Conservation (phyloP, 2,329 filamentous ascomycete genomes). For the Fonsecaea erecta region DNA sequence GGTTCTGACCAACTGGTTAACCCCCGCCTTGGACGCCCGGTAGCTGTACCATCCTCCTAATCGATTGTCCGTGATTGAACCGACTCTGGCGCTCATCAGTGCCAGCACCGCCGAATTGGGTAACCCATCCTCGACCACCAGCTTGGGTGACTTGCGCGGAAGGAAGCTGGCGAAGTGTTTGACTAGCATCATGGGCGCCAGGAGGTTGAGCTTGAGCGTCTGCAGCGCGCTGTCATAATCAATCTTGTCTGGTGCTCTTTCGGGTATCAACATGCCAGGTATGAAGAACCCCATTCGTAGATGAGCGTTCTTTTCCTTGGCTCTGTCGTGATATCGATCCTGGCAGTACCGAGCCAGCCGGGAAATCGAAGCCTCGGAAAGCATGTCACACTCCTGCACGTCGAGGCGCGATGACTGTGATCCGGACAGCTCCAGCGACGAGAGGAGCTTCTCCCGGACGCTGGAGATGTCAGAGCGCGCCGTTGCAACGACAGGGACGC, state of each 20-base stretch:
- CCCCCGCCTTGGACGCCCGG: conserved; percentile 73
- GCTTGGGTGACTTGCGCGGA: conserved; percentile 60
- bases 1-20: conserved; percentile 72
- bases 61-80: conserved; percentile 72
- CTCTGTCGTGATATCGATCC: conserved; percentile 51
- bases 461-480: conserved; percentile 54
- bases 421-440: conserved; percentile 38
- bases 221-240: conserved; percentile 64
- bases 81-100: conserved; percentile 79
- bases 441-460: conserved; percentile 54
- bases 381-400: conserved; percentile 43
- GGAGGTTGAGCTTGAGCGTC: conserved; percentile 73
- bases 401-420: conserved; percentile 44
- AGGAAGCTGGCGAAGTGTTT: conserved; percentile 76
- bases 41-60: conserved; percentile 84
- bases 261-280: conserved; percentile 73
- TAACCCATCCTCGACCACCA: conserved; percentile 39
- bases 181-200: conserved; percentile 75
- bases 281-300: conserved; percentile 72
- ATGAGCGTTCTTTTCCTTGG: conserved; percentile 51
- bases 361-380: conserved; percentile 62
- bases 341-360: conserved; percentile 60
- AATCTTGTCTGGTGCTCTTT: conserved; percentile 71
- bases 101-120: conserved; percentile 63
- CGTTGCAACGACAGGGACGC: conserved; percentile 64